Base-by-base conservation (phyloP, 2,329 filamentous ascomycete species). In the Aulographum hederae region DNA sequence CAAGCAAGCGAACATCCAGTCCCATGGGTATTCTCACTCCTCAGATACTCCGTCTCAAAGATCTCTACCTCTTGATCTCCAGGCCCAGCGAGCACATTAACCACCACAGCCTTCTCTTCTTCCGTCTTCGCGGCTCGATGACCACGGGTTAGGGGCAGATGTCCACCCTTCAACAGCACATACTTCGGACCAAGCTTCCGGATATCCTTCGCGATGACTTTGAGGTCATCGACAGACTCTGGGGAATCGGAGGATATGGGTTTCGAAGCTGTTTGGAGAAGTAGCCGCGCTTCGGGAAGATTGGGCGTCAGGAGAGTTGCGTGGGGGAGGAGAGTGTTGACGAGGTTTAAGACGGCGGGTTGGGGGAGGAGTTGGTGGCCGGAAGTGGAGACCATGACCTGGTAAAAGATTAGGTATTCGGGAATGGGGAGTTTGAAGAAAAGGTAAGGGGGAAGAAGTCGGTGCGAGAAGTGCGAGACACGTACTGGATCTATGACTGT, bases 311-410 rank as follows among this genome's bases (percentile, higher is more conserved):
- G 54, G 10, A 85, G 54, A 1, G 69, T 80, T 2, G 78, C 69
- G 20, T 63, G 50, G 1, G 75, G 73, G 6, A 86, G 60, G 4
- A 89, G 54, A 10, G 65, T 54, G 11, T 59, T 50, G 31, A 68
- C 60, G 31, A 86, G 54, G 5, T 65, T 63, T 8, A 59, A 49
- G 19, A 82, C 60, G n/a, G 79, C 77, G 6, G 67, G 58, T 23
- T 64, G 50, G 1, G 74, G 72, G 13, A 86, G 63, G 1, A 89
- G 62, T 38, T 69, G 59, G 6, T 75, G 67, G 16, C 79, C 79
- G n/a, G 73, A 80, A 1, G 80, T 86, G 18, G 80, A 77, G 6
- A 94, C 70, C 84, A 95, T 94, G 35, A 95, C 85, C 81, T 89
- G 41, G 34, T 34, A 36, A 31, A 21, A 18, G 33, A 33, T 26